A percentile compares a stretch with the other conserved stretches of the same genome.
phyloP scores from a whole-genome alignment of 2,329 filamentous ascomycete species.

The Hymenoscyphus fraxineus region DNA sequence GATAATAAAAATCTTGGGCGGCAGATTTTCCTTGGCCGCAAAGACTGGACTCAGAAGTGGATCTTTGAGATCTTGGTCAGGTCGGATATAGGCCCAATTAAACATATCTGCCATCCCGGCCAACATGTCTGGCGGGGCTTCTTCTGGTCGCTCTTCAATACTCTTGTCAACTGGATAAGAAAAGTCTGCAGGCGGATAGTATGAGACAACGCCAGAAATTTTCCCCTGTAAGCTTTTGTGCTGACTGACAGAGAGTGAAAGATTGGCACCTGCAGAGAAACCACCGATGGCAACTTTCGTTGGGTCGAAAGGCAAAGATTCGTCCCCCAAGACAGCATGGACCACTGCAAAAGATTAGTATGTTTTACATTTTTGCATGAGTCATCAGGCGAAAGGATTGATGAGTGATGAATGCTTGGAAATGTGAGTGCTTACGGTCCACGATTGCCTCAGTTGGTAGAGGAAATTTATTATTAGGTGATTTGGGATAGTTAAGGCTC shows the following conservation, averaged over 20 bases:
- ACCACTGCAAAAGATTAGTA: slow-evolving; percentile 29
- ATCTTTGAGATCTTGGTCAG: slow-evolving; percentile 26
- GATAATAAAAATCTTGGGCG: slow-evolving; percentile 24
- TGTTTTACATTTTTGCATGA: too few relatives aligned
- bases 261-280: slow-evolving; percentile 51
- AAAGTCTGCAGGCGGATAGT: slow-evolving; percentile 45
- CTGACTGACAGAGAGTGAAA: slow-evolving; percentile 43
- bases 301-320: slow-evolving; percentile 43
- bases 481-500: slow-evolving; percentile 48
- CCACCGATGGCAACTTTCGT: slow-evolving; percentile 43
- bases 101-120: slow-evolving; percentile 14
- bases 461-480: slow-evolving; percentile 45
- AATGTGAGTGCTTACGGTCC: slow-evolving; percentile 24
- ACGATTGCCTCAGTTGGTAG: slow-evolving; percentile 43
- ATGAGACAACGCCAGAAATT: slow-evolving; percentile 39
- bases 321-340: slow-evolving; percentile 41
- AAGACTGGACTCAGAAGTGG: slow-evolving; percentile 24
- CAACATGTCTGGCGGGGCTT: slow-evolving; percentile 19
- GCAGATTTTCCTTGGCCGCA: slow-evolving; percentile 23
- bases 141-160: slow-evolving; percentile 18
- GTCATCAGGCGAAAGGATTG: too few relatives aligned
- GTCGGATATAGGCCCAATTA: slow-evolving; percentile 23
- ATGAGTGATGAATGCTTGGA: too few relatives aligned
- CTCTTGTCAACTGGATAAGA: slow-evolving; percentile 21
- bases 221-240: slow-evolving; percentile 33